Base-by-base conservation (phyloP, 805 yeast genomes). In the Wickerhamomyces hampshirensis region DNA sequence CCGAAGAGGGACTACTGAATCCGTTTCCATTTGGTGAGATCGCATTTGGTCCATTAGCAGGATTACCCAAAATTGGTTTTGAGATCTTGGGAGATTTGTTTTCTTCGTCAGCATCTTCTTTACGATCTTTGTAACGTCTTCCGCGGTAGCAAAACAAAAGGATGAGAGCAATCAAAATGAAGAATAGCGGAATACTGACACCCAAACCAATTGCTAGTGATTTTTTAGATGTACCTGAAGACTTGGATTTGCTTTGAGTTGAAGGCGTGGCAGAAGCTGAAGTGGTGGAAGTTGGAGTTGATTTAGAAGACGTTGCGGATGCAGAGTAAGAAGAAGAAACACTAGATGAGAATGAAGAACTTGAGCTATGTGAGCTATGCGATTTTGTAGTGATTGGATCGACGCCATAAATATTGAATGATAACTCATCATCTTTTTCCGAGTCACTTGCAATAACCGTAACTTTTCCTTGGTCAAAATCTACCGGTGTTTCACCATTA, bases 161-260 rank as follows among this genome's bases (percentile, higher is more conserved):
- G 1, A 73, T 34, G 0, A 65, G 66, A 0, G 75, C 69, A 3
- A 77, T 46, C 7, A 78, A 48, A 0, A 84, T 48, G 2, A 71
- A 70, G 4, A 75, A 61, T 0, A 72, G 54, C 1, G 96, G 95
- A 31, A 93, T 70, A 2, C 82, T 85, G n/a, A 84, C 89, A 37
- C 96, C 97, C 41, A 89, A 71, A 1, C 89, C 95, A 53, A 91
- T 84, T 0, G 95, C 96, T n/a, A 85, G 65, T 3, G 74, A 72
- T 46, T 73, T 80, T 35, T 65, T 68, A 30, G 59, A 61, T 26
- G 55, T 35, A 36, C 42, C 34, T 33, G 47, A 34, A 5, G 35
- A 26, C 34, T 42, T 38, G 19, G 23, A 34, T 16, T 16, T 19
- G 12, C 53, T 18, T 5, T 31, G 6, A 15, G 60, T 32, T 4